Evolutionary conservation across 176 grass and related monocot genomes (phyloP), one percentile per base, ranked within the genome.

Genomic region (Carex parvula): DNA sequence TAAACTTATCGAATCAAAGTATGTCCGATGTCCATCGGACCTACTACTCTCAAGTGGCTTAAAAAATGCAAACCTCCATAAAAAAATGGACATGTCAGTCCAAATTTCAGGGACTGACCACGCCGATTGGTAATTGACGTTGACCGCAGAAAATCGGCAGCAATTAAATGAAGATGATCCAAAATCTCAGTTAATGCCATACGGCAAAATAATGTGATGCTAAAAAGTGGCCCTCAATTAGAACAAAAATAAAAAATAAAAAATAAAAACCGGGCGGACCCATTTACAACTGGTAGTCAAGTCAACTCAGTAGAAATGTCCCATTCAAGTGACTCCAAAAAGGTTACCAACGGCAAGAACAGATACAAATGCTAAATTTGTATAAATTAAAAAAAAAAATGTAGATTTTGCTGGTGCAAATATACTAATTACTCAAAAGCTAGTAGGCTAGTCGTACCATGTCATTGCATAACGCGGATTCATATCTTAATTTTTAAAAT

Each of bases 101-200:
- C 14, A 33, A 55, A 11, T 55, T 77, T 32, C 50, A 32, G 73
- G 24, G 21, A 55, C 50, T 9, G 13, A 7, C 5, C 46, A 77
- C 2, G 2, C 50, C 13, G 24, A 77, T 55, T 76, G 50, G 73
- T 53, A 24, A 21, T 73, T 22, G 41, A 73, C 24, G 15, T 50
- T 48, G n/a, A 73, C 41, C 70, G 20, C 44, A 73, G 42, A 73
- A 73, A 73, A 73, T 73, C 70, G 2, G 42, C 70, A 54, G 39
- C 72, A 76, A 56, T 33, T 53, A 77, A 32, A 56, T 71, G 39
- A 6, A 54, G 24, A 71, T 44, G 15, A 39, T 12, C 71, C 22
- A 75, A 75, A 54, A 75, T 76, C n/a, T 76, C 71, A 76, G 29
- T 53, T 53, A 75, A 54, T 54, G 71, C 3, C 71, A 30, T 8